These are phyloP conservation scores for Cyberlindnera japonica DNA, from an alignment of 805 yeast genomes.

Conservation along the genomic window DNA sequence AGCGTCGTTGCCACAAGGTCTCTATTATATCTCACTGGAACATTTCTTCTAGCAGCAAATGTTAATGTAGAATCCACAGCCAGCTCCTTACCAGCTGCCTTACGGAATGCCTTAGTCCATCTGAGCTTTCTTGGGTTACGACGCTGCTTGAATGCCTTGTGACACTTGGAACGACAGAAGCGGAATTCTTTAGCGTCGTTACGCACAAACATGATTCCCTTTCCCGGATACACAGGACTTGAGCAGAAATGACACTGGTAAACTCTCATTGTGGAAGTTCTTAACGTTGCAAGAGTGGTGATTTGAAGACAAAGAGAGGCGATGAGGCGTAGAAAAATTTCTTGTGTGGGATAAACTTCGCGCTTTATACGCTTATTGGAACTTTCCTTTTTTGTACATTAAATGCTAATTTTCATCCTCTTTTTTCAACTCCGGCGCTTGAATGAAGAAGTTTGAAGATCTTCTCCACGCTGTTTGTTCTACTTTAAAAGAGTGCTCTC, in stretches of 20 bases:
- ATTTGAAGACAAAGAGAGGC: slow-evolving; percentile 7
- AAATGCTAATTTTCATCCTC: not conserved
- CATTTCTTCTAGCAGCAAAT: slow-evolving; percentile 95
- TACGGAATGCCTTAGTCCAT: slow-evolving; percentile 99
- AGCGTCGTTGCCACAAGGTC: slow-evolving; percentile 92
- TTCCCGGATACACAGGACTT: slow-evolving; percentile 91
- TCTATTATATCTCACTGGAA: slow-evolving; percentile 96
- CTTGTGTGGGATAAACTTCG: not conserved
- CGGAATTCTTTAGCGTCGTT: slow-evolving; percentile 97
- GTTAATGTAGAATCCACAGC: slow-evolving; percentile 96
- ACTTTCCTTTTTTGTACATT: slow-evolving; percentile 1
- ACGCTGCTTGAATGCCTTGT: slow-evolving; percentile 94
- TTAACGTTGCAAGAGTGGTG: no score
- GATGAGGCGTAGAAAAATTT: slow-evolving; percentile 16
- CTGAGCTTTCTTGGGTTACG: slow-evolving; percentile 96
- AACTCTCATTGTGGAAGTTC: slow-evolving; percentile 80
- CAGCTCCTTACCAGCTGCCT: slow-evolving; percentile 98
- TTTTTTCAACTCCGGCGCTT: slow-evolving; percentile 3
- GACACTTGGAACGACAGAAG: slow-evolving; percentile 97
- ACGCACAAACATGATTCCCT: slow-evolving; percentile 96
- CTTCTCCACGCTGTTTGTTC: not conserved
- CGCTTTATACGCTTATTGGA: slow-evolving; percentile 7
- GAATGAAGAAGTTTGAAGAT: not conserved
- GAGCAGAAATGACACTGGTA: slow-evolving; percentile 95
- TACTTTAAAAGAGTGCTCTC: not conserved